Evolutionary conservation across 1,139 yeast genomes (phyloP), one percentile per base, ranked within the genome.

Genomic region (Geotrichum siamense): DNA sequence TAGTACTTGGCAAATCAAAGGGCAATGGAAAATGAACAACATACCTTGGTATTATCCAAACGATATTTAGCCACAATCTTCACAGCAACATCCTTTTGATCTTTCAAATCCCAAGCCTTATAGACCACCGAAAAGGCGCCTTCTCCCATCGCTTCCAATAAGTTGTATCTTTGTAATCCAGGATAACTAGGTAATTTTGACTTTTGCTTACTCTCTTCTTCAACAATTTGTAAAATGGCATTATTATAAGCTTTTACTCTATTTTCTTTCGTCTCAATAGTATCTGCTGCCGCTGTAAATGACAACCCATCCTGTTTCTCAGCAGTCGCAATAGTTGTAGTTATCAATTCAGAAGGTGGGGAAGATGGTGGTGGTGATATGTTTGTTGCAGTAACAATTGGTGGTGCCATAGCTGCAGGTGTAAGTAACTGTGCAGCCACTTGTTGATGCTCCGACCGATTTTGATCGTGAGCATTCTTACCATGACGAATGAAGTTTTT

Each of bases 61-160:
- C 80, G 79, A 48, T 70, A 69, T 62, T 91, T 91, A 55, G 76
- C 74, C 49, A 93, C 87, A 49, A 87, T 79, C 61, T 91, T 91
- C 54, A 93, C 77, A 19, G 98, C 96, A 36, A 87, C 89, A 5
- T 62, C 55, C 39, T 71, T 72, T 16, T 71, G 67, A 1, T 75
- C 68, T 12, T 55, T 53, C 3, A 61, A 49, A 55, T 81, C 78
- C 26, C 68, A 54, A 0, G 95, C 96, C 55, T 77, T 76, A 63
- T 79, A 87, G 5, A 91, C 97, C 19, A 77, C 73, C 3, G 95
- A 84, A 61, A 89, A 89, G 0, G 97, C 98, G 17, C 98, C 98
- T 60, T 69, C 74, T 41, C 72, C 73, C 64, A 68, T 65, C 52
- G 67, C 66, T 49, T 63, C 75, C 47, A 70, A 50, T 38, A 76